Evolutionary conservation across 257 asterid species (phyloP), one percentile per base, ranked within the genome.

Genomic region (Rauvolfia tetraphylla): DNA sequence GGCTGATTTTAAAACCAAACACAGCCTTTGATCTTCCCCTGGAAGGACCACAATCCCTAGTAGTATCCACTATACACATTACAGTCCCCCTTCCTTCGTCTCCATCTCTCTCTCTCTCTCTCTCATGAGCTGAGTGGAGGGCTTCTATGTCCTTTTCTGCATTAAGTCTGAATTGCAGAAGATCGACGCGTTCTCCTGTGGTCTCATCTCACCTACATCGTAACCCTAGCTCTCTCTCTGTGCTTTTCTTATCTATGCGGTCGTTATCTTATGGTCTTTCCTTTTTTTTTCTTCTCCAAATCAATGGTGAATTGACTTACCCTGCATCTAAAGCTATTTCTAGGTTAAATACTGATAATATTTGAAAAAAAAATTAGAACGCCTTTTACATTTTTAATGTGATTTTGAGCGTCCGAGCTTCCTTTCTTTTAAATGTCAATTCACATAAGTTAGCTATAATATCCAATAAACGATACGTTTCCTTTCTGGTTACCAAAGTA

Each of bases 191-290:
- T 36, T 13, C 7, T 17, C 33, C 78, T 22, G 36, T 18, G 8
- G 23, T 59, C 33, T 41, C 44, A 18, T 59, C 42, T 59, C 57
- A 39, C 18, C 44, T 42, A 61, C 68, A 6, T 33, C 76, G 27
- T 42, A 77, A 77, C 63, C 81, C 76, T 70, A 71, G 39, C 34
- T 39, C 36, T 25, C 51, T 29, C 20, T 48, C 18, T 38, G 13
- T 44, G 51, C 18, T 0, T 41, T 8, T 8, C 58, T 59, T 22
- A 3, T 29, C 11, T 44, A 2, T 61, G 0, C 14, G 0, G 15
- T 44, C 46, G 68, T 3, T 14, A 5, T 62, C 65, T 10, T 5
- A 23, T 33, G 11, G 31, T 49, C 8, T 44, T 1, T 42, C n/a
- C 4, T 25, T 6, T 53, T 44, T 4, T 42, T 41, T 23, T n/a